Evolutionary conservation across 1,284 basidiomycete genomes (phyloP), one percentile per base, ranked within the genome.

Genomic region (Fomitopsis betulina): DNA sequence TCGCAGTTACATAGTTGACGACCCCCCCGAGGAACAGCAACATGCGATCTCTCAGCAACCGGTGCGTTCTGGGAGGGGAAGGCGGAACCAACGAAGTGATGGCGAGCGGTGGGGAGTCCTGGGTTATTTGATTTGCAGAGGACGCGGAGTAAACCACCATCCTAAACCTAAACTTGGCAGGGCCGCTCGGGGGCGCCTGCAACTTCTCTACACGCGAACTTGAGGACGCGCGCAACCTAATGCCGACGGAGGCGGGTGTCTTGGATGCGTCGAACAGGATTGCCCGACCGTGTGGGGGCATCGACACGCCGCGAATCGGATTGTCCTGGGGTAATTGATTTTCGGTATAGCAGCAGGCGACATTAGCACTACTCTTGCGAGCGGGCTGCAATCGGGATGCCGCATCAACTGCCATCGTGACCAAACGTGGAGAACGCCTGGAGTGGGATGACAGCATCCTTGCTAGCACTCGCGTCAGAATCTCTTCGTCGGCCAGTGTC

Each of bases 321-420:
- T 12, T 37, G 45, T 53, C 52, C 52, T 53, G 52, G 33, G 52
- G 52, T 53, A 53, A 9, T 53, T 53, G 23, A 53, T 53, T 53
- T 53, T 4, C 42, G 45, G 45, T 15, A 17, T 13, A 2, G 45
- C 23, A 30, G 45, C 13, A 7, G 4, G 25, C 45, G 25, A 30
- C 23, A 21, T 5, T 15, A 30, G 45, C 45, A 2, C 10, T 25
- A 47, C 45, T n/a, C 45, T 15, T 30, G 12, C 3, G 25, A 15
- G 45, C 25, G 15, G 25, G 45, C 25, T 47, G 25, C 6, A n/a
- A 27, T 30, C 45, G 45, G 5, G 15, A 10, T 15, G 35, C 23
- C 45, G 25, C 25, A 8, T 17, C 25, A 15, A 27, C 17, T 15
- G 45, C 45, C 45, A 47, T 37, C 27, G 4, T 3, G 25, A 30